Evolutionary conservation across 306 rosid genomes (phyloP), one percentile per base, ranked within the genome.

Genomic region (Pterocarpus santalinus): DNA sequence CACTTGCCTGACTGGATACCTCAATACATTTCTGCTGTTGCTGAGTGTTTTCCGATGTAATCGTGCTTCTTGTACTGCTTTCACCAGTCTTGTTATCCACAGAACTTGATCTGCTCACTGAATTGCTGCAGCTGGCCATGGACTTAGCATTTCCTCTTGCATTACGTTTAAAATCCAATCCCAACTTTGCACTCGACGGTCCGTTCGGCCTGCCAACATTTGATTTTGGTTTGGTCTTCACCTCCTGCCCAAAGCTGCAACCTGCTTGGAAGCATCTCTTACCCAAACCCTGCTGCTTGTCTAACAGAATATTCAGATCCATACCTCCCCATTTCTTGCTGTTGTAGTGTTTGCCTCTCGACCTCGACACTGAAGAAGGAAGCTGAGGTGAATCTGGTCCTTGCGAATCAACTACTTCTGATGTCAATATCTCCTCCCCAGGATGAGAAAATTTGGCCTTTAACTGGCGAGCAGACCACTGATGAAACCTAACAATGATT

Each of bases 321-420:
- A 43, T 79, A 56, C 78, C 88, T 81, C 62, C 86, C 92, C 92
- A 88, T 16, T 85, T 90, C 85, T 90, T 89, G 79, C 65, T 80
- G 53, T 38, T 88, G 69, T 86, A 90, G 60, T 88, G 68, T 70
- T 90, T 92, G 28, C 98, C 98, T 87, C 97, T 92, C 8, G 96
- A 89, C 75, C 82, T 90, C 10, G 97, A 89, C 30, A 94, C 97
- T 4, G 94, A 92, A 6, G 79, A 52, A 12, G 94, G 91, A 86
- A 89, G 90, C 68, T 41, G 82, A 1, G 90, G 98, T 0, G 90
- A 90, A 77, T 85, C 63, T 43, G 69, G 75, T 77, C 56, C 89
- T 2, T 4, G 57, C 5, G 66, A 71, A 55, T 82, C 94, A 11
- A 76, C 78, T 65, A 76, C 78, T 65, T 79, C 88, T 68, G 79